Conservation (phyloP, 495 filamentous ascomycete genomes). For the Viridothelium virens region DNA sequence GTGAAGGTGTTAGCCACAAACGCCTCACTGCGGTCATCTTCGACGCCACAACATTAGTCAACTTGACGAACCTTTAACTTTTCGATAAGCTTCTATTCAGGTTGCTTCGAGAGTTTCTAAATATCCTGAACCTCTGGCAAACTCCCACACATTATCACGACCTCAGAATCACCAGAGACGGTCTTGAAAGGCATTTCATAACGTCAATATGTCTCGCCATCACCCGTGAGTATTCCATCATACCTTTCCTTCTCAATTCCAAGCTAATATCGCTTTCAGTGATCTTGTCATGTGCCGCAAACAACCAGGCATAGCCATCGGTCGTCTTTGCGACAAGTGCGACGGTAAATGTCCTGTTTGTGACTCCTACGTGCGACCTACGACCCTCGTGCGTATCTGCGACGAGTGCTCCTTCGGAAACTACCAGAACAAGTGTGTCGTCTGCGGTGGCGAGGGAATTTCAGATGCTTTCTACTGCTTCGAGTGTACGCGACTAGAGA, state of each 20-base stretch:
- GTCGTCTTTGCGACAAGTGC: constrained; percentile 98
- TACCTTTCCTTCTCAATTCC: constrained; percentile 13
- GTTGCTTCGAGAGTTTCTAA: neutral
- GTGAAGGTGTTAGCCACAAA: no score
- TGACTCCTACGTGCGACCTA: constrained; percentile 97
- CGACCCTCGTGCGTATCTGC: constrained; percentile 94
- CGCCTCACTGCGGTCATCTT: neutral
- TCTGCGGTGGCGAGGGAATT: constrained; percentile 97
- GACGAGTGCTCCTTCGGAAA: constrained; percentile 99
- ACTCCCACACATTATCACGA: no score
- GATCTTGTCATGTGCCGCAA: constrained; percentile 99
- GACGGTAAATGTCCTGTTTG: constrained; percentile 99
- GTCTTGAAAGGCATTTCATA: no score
- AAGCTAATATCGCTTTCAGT: constrained; percentile 43
- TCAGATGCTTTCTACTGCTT: constrained; percentile 99
- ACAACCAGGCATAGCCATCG: constrained; percentile 95
- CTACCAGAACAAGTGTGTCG: constrained; percentile 99
- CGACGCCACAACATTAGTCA: neutral
- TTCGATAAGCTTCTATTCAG: neutral
- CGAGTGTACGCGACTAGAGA: constrained; percentile 94
- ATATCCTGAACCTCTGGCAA: neutral
- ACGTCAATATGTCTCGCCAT: constrained; percentile 59
- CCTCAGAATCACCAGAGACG: no score
- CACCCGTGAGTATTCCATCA: constrained; percentile 53
- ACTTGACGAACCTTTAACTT: neutral